phyloP scores from a whole-genome alignment of 495 filamentous ascomycete species.

The Thermothielavioides terrestris region DNA sequence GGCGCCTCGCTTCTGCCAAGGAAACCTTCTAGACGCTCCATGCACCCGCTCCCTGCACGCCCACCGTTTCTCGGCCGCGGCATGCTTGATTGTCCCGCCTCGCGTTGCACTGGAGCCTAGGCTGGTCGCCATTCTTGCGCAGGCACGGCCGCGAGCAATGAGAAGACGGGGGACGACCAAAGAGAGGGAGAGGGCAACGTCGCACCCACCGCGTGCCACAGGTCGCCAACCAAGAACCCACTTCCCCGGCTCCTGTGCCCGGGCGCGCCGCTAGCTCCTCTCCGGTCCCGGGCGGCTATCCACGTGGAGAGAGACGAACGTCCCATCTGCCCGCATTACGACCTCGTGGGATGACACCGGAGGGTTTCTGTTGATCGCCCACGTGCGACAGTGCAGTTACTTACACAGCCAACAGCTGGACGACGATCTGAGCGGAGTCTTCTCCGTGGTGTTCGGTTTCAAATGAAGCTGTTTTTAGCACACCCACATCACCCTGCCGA shows the following conservation, averaged over 20 bases:
- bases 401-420: neutral
- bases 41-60: neutral
- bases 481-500: neutral
- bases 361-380: too few species aligned
- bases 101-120: neutral
- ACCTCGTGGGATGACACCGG: neutral
- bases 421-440: neutral
- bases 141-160: neutral
- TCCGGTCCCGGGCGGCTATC: constrained; percentile 2
- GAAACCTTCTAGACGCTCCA: constrained; percentile 4
- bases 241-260: neutral
- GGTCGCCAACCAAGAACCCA: neutral
- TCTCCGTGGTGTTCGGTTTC: neutral
- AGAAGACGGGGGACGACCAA: neutral
- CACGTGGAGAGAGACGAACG: constrained; percentile 3
- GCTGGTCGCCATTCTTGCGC: neutral
- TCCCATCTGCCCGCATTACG: neutral
- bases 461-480: constrained; percentile 7
- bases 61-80: neutral
- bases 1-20: neutral
- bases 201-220: neutral
- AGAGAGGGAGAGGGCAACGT: too few species aligned
- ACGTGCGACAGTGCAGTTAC: too few species aligned
- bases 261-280: neutral
- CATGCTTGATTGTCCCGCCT: neutral